Evolutionary conservation across 169 alveolate species (phyloP).

Genomic region (Eimeria tenella): DNA sequence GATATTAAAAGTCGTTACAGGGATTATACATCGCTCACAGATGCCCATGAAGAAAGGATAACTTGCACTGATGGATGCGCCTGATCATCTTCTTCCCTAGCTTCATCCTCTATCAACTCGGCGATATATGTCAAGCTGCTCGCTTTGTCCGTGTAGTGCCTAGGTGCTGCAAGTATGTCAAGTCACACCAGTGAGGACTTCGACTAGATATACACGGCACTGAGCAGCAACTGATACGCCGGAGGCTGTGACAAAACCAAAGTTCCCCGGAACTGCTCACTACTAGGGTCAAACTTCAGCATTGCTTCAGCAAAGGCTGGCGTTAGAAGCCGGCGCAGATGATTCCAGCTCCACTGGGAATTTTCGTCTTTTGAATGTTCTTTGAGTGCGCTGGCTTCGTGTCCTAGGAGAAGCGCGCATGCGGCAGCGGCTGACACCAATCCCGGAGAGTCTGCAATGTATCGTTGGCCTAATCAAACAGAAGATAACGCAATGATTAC

Average conservation of each 20-base stretch:
- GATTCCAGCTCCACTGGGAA: slow-evolving; percentile 22
- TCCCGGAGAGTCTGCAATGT: slow-evolving; percentile 35
- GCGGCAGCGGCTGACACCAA: slow-evolving; percentile 47
- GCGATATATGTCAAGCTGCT: slow-evolving; percentile 1
- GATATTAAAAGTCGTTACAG: neutral
- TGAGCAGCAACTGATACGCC: neutral
- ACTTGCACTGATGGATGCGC: neutral
- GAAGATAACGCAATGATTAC: too few relatives aligned
- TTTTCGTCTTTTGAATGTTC: neutral
- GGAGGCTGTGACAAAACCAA: neutral
- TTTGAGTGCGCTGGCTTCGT: slow-evolving; percentile 17
- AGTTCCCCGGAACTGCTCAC: neutral
- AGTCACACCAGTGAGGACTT: too few relatives aligned
- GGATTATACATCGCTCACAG: neutral
- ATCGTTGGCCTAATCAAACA: neutral
- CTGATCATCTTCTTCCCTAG: slow-evolving; percentile 5
- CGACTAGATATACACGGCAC: neutral
- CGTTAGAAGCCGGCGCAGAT: slow-evolving; percentile 17
- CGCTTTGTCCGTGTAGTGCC: slow-evolving; percentile 46
- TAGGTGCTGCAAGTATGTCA: neutral
- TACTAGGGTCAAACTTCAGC: slow-evolving; percentile 25
- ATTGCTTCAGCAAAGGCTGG: slow-evolving; percentile 21
- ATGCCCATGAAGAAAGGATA: neutral
- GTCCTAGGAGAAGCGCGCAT: slow-evolving; percentile 48
- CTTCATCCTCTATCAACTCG: neutral